Conservation (phyloP, 495 filamentous ascomycete genomes). For the Penicillium cataractarum region DNA sequence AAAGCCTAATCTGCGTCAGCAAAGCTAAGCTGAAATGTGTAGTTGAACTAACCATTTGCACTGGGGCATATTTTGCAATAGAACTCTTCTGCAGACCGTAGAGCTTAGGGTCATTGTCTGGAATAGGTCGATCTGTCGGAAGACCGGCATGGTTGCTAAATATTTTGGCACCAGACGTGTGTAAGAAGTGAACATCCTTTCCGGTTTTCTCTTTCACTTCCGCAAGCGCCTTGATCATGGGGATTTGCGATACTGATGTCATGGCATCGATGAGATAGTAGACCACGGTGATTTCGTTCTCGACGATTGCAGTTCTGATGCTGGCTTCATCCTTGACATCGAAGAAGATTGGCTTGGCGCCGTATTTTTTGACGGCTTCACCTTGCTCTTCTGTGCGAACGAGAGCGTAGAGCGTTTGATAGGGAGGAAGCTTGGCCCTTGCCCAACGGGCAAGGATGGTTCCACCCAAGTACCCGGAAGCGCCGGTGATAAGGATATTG, state of each 20-base stretch:
- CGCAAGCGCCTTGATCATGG: slow-evolving; percentile 46
- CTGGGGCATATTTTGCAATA: slow-evolving; percentile 5
- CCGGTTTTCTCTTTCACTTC: slow-evolving; percentile 44
- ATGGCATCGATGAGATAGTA: slow-evolving; percentile 44
- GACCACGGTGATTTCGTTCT: slow-evolving; percentile 48
- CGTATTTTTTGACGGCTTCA: slow-evolving; percentile 44
- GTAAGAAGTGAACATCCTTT: slow-evolving; percentile 46
- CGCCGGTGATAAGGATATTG: slow-evolving; percentile 54
- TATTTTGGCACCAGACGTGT: slow-evolving; percentile 43
- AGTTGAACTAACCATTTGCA: slow-evolving; percentile 14
- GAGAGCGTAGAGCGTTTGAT: slow-evolving; percentile 46
- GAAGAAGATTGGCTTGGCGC: slow-evolving; percentile 42
- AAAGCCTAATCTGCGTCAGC: slow-evolving; percentile 27
- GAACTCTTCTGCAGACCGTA: slow-evolving; percentile 44
- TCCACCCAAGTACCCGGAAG: slow-evolving; percentile 56
- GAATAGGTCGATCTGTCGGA: slow-evolving; percentile 35
- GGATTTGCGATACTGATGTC: slow-evolving; percentile 3
- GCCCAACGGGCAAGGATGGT: slow-evolving; percentile 45
- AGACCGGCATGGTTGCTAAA: slow-evolving; percentile 38
- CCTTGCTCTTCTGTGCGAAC: slow-evolving; percentile 48
- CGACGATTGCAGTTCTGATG: slow-evolving; percentile 37
- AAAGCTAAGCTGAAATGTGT: neutral
- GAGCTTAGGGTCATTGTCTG: slow-evolving; percentile 46
- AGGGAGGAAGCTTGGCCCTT: slow-evolving; percentile 38
- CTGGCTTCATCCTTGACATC: slow-evolving; percentile 34